Base-by-base conservation (phyloP, 192 early-diverging fungal genomes). In the Geranomyces michiganensis region DNA sequence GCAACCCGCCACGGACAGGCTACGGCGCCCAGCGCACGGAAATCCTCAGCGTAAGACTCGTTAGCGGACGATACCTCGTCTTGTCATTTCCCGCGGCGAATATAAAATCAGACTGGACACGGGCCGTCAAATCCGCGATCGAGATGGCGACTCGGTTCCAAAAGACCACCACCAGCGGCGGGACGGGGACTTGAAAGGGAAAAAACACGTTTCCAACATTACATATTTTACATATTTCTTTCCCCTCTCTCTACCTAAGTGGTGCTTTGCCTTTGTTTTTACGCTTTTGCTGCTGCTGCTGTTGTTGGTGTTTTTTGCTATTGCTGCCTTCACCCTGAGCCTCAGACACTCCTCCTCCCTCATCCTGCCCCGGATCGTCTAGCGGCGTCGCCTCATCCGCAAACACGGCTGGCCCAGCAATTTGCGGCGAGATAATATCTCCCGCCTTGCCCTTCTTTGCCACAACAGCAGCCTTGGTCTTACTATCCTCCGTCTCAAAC, bases 401-500 rank as follows among this genome's bases (percentile, higher is more conserved):
- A 10, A 7, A 7, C 36, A 41, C n/a, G n/a, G n/a, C n/a, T n/a
- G n/a, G 36, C 36, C 10, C 36, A 7, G 36, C 36, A 7, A 41
- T 41, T 41, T 3, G 36, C 36, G 36, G 36, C 10, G 36, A 10
- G 36, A 10, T 7, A 7, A 10, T 41, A 7, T 3, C 51, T 53
- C 17, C n/a, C 15, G 51, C 51, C 15, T 53, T 53, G 19, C 51
- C 51, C 24, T 53, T 53, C 6, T 4, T 9, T 7, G 36, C 36
- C 36, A 10, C 36, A 3, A 7, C 10, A 3, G 36, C 10, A 41
- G 36, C 36, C 51, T 53, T 53, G 4, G 19, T 53, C 15, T 53
- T 60, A 21, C 46, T 27, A 6, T 63, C 68, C 12, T 65, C 74
- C 61, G 66, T 56, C 46, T 94, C 92, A 71, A 99, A 98, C 78